Base-by-base conservation (phyloP, 176 grass and related monocot genomes). In the Oropetium thomaeum region DNA sequence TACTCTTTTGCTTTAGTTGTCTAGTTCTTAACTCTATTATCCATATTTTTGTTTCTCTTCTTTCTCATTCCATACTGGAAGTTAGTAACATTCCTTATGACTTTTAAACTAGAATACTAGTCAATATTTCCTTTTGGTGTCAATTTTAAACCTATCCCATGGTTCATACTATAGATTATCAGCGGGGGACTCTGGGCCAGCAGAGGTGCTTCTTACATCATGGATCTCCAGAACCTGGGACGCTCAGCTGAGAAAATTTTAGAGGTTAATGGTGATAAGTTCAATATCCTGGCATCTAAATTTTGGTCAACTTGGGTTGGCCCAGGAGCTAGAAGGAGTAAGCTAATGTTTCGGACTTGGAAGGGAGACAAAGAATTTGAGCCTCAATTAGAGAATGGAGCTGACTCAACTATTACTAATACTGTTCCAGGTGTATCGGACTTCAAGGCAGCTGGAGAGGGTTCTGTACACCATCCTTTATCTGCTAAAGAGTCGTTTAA, bases 231-330 rank as follows among this genome's bases (percentile, higher is more conserved):
- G 74, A 79, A 71, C 57, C 73, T 86, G 29, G 84, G 77, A 37
- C 76, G 73, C 63, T 87, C 69, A 30, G 85, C 65, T 58, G 91
- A 90, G 69, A 93, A 87, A 79, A 81, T 84, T 82, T 57, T 84
- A 58, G 96, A 92, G 73, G 80, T 92, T 65, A 90, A 87, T 79
- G 79, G 79, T 73, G 87, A 92, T 70, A 93, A 83, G 39, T 92
- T 92, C 76, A 90, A 88, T 70, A 81, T 92, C 76, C 85, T 94
- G 61, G 90, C 91, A 54, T 85, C 82, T 33, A 94, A 95, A 47
- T 99, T 99, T 81, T 95, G 92, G 96, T 95, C 87, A 87, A 90
- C 86, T 67, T 98, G 95, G 95, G 77, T 98, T 49, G 88, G 89
- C 76, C 88, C 91, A 23, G 90, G 90, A 79, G 80, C 93, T 86